Conservation (phyloP, 2,329 filamentous ascomycete species). For the Fusarium coffeatum region DNA sequence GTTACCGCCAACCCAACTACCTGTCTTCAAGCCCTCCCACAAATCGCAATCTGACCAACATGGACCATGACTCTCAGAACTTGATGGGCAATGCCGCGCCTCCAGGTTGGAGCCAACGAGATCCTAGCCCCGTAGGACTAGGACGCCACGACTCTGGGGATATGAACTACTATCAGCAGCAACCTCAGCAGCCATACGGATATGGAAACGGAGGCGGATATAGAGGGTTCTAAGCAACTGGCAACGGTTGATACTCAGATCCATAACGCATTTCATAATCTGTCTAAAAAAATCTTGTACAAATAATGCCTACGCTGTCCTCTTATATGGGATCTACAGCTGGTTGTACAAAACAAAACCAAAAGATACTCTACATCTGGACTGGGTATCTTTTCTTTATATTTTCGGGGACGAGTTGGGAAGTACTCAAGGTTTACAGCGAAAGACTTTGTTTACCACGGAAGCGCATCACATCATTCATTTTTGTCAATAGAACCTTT, state of each 20-base stretch:
- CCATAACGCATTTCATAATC: slow-evolving; percentile 28
- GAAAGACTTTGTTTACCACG: slow-evolving; percentile 46
- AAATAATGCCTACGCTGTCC: slow-evolving; percentile 24
- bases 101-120: slow-evolving; percentile 49
- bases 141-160: slow-evolving; percentile 38
- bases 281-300: slow-evolving; percentile 20
- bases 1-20: slow-evolving; percentile 35
- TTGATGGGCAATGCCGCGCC: slow-evolving; percentile 57
- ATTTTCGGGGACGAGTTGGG: slow-evolving; percentile 25
- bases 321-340: slow-evolving; percentile 9
- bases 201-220: slow-evolving; percentile 44
- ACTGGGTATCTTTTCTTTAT: slow-evolving; percentile 22
- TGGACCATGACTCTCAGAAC: slow-evolving; percentile 51
- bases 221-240: slow-evolving; percentile 41
- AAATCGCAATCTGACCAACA: slow-evolving; percentile 55
- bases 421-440: slow-evolving; percentile 33
- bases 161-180: slow-evolving; percentile 40
- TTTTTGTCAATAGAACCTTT: slow-evolving; percentile 48
- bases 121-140: slow-evolving; percentile 28
- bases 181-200: slow-evolving; percentile 41
- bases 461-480: slow-evolving; percentile 46
- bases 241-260: slow-evolving; percentile 18
- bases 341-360: slow-evolving; percentile 27
- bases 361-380: neutral
- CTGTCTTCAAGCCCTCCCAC: slow-evolving; percentile 44